phyloP scores from a whole-genome alignment of 805 yeast genomes.

The Kodamaea fukazawae region DNA sequence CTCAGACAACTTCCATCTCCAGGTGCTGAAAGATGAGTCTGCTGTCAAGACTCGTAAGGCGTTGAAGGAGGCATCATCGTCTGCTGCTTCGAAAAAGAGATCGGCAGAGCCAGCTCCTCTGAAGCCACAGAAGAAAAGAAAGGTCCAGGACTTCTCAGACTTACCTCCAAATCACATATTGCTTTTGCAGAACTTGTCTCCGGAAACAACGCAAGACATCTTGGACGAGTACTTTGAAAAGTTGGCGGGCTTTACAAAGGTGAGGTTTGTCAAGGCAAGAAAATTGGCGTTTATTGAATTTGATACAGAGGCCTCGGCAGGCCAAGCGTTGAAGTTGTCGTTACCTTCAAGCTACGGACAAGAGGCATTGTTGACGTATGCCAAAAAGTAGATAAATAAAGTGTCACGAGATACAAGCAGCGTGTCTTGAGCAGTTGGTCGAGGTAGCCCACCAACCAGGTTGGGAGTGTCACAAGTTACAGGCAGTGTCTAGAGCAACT shows the following conservation, averaged over 20 bases:
- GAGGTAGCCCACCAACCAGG: not conserved
- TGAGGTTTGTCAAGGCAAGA: slow-evolving; percentile 63
- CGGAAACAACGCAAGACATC: slow-evolving; percentile 15
- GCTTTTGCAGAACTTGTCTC: slow-evolving; percentile 64
- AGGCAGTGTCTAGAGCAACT: too few relatives aligned
- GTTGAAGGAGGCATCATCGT: slow-evolving; percentile 13
- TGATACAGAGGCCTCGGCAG: slow-evolving; percentile 51
- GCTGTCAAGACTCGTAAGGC: slow-evolving; percentile 21
- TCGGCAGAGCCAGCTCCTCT: slow-evolving; percentile 6
- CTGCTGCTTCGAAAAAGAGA: slow-evolving; percentile 11
- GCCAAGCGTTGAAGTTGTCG: slow-evolving; percentile 8
- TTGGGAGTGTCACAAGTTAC: too few relatives aligned
- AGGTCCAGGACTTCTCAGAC: slow-evolving; percentile 21
- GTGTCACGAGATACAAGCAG: not conserved
- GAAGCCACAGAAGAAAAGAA: slow-evolving; percentile 9
- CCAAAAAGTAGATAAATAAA: slow-evolving; percentile 25
- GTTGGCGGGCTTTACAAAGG: slow-evolving; percentile 60
- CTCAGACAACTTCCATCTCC: slow-evolving; percentile 37
- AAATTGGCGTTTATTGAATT: slow-evolving; percentile 82
- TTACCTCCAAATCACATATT: slow-evolving; percentile 70
- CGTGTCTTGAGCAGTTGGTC: not conserved
- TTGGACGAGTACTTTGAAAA: slow-evolving; percentile 47
- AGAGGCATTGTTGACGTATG: slow-evolving; percentile 28
- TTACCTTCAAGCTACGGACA: slow-evolving; percentile 18
- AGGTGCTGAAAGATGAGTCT: slow-evolving; percentile 17